phyloP scores from a whole-genome alignment of 495 filamentous ascomycete genomes.

The Xylaria intraflava region DNA sequence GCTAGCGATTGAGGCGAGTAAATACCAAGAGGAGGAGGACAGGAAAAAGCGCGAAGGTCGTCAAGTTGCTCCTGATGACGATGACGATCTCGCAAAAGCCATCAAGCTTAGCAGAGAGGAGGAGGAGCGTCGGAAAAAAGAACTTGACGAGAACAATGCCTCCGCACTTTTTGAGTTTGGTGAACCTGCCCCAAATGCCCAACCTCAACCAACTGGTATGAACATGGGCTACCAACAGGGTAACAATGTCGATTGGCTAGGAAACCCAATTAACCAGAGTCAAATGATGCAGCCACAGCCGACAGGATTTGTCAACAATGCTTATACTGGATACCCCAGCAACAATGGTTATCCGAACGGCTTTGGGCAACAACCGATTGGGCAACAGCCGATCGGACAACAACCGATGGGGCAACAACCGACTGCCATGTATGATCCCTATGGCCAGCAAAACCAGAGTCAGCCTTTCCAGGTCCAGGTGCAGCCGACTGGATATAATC shows the following conservation, averaged over 20 bases:
- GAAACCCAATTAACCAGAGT: slow-evolving; percentile 75
- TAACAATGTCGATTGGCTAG: slow-evolving; percentile 89
- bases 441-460: slow-evolving; percentile 51
- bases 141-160: slow-evolving; percentile 86
- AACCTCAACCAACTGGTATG: slow-evolving; percentile 75
- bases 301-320: slow-evolving; percentile 79
- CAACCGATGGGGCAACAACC: slow-evolving; percentile 31
- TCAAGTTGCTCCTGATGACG: slow-evolving; percentile 54
- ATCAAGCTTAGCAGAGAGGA: slow-evolving; percentile 96
- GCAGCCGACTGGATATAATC: slow-evolving; percentile 40
- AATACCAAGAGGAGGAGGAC: slow-evolving; percentile 91
- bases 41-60: slow-evolving; percentile 69
- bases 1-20: slow-evolving; percentile 93
- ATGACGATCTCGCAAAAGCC: slow-evolving; percentile 87
- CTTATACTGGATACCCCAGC: slow-evolving; percentile 64
- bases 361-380: slow-evolving; percentile 31
- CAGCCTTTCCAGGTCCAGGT: slow-evolving; percentile 37
- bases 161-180: slow-evolving; percentile 76
- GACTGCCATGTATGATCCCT: slow-evolving; percentile 37
- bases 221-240: slow-evolving; percentile 98
- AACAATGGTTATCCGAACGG: slow-evolving; percentile 46
- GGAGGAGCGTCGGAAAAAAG: slow-evolving; percentile 74
- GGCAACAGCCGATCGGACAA: too few species aligned
- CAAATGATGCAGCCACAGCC: slow-evolving; percentile 59
- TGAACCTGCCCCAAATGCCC: slow-evolving; percentile 52